These are phyloP conservation scores for Ascochyta rabiei DNA, from an alignment of 2,329 filamentous ascomycete species.

Conservation along the genomic window DNA sequence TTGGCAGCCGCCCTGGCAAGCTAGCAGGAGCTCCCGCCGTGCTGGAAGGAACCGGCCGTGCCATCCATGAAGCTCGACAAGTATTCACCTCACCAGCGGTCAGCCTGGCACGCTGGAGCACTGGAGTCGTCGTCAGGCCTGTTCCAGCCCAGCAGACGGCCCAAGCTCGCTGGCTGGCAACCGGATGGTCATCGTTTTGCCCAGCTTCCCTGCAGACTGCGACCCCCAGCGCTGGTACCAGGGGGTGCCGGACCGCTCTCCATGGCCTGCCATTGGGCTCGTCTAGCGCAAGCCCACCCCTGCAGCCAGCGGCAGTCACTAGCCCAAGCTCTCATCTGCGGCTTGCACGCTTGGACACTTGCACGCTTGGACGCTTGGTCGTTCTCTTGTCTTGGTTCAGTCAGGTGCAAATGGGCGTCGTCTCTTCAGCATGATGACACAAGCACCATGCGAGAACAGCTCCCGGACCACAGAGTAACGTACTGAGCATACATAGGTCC, in stretches of 20 bases:
- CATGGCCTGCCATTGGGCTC: slow-evolving; percentile 32
- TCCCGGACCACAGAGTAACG: slow-evolving; percentile 38
- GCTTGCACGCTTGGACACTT: slow-evolving; percentile 38
- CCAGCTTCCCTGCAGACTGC: slow-evolving; percentile 37
- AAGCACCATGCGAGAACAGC: slow-evolving; percentile 35
- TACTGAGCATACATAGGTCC: slow-evolving; percentile 37
- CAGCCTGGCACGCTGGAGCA: too few species aligned
- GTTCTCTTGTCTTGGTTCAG: slow-evolving; percentile 41
- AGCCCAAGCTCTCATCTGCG: slow-evolving; percentile 40
- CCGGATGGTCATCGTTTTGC: slow-evolving; percentile 36
- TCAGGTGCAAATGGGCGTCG: slow-evolving; percentile 40
- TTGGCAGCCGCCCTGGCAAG: slow-evolving; percentile 22
- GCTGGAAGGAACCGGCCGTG: slow-evolving; percentile 31
- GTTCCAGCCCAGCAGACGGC: slow-evolving; percentile 34
- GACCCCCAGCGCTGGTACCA: slow-evolving; percentile 33
- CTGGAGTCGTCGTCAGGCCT: slow-evolving; percentile 30
- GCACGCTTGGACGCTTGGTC: slow-evolving; percentile 38
- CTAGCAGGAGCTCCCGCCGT: slow-evolving; percentile 32
- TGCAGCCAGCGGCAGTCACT: slow-evolving; percentile 35
- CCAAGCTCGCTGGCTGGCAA: slow-evolving; percentile 33
- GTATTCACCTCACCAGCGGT: slow-evolving; percentile 32
- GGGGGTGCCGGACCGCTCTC: slow-evolving; percentile 30
- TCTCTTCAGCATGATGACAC: slow-evolving; percentile 43
- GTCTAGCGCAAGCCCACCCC: slow-evolving; percentile 25
- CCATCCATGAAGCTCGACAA: slow-evolving; percentile 26